Evolutionary conservation across 2,329 filamentous ascomycete genomes (phyloP), one percentile per base, ranked within the genome.

Genomic region (Trichoderma atrobrunneum): DNA sequence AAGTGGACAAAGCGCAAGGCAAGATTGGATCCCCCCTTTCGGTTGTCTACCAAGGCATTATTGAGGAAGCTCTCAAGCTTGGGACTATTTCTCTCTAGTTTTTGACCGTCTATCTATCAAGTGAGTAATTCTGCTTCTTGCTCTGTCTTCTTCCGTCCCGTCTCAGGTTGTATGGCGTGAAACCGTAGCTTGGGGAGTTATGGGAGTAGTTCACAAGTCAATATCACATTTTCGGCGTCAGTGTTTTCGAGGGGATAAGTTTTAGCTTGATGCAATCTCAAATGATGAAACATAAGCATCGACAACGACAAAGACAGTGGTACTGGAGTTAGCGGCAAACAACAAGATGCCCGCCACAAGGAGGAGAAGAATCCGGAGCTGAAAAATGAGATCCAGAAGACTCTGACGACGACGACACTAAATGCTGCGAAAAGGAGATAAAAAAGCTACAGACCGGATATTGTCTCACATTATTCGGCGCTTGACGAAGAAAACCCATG

Each of bases 271-370:
- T 48, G 4, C 8, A 21, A 48, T 48, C n/a, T 11, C n/a, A 5
- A 21, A 21, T n/a, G 8, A 12, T 5, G 8, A 21, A 48, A 48
- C 7, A 12, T 3, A 0, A 6, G 2, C 11, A 48, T 0, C 3
- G 43, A 21, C 43, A 10, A n/a, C 4, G n/a, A 12, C 1, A 21
- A 48, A 2, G 8, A 48, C 5, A 5, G 12, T 4, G 4, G 4
- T 21, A 3, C 4, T 21, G 43, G 10, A 11, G 10, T 11, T 11
- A 11, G 18, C 4, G 4, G 21, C 18, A 21, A 48, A 3, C 4
- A 48, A 5, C 18, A 21, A 48, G 18, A 3, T 12, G 43, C 3
- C 10, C 1, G 10, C 10, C 1, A 51, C n/a, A 12, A 21, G 7
- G 21, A 51, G 8, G 43, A 51, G 18, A 21, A 21, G 5, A 12